A percentile compares a stretch with the other conserved stretches of the same genome.
These are phyloP conservation scores for Hymenoscyphus fraxineus DNA, from an alignment of 2,329 filamentous ascomycete genomes.

Conservation along the genomic window DNA sequence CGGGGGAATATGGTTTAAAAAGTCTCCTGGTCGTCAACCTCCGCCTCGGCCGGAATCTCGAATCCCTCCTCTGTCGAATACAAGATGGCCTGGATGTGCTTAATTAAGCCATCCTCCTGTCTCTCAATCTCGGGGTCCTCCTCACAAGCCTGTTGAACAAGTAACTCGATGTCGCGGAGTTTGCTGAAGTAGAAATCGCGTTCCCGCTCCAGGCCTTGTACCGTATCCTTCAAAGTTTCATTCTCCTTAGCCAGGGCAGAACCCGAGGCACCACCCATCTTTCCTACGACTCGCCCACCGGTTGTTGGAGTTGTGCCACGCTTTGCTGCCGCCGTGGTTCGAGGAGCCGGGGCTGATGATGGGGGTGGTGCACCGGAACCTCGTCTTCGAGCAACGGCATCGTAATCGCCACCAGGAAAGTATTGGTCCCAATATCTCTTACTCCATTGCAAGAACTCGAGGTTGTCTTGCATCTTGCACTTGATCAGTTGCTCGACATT, in stretches of 20 bases:
- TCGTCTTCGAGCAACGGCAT: constrained; percentile 81
- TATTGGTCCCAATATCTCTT: constrained; percentile 98
- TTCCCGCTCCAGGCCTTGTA: constrained; percentile 91
- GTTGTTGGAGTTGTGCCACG: constrained; percentile 41
- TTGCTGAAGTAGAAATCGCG: constrained; percentile 99
- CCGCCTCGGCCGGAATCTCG: constrained; percentile 74
- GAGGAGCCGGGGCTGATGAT: constrained; percentile 45
- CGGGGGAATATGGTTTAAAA: constrained; percentile 46
- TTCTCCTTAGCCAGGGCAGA: constrained; percentile 82
- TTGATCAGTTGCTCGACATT: constrained; percentile 87
- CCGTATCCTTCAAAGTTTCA: constrained; percentile 85
- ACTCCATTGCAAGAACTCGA: constrained; percentile 96
- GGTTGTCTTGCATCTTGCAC: constrained; percentile 99
- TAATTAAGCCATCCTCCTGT: constrained; percentile 86
- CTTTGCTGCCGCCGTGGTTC: constrained; percentile 45
- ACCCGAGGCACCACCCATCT: constrained; percentile 52
- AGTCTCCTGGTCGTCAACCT: constrained; percentile 77
- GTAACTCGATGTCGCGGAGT: constrained; percentile 89
- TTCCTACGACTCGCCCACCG: constrained; percentile 40
- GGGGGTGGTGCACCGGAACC: constrained; percentile 60
- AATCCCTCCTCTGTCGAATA: constrained; percentile 95
- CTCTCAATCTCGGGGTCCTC: constrained; percentile 90
- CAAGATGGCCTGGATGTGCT: constrained; percentile 92
- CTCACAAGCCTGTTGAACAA: constrained; percentile 90
- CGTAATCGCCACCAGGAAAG: constrained; percentile 96